Percentiles rank a stretch among this genome's conserved stretches.
Evolutionary conservation across 306 rosid species (phyloP).

Genomic region (Medicago lupulina): DNA sequence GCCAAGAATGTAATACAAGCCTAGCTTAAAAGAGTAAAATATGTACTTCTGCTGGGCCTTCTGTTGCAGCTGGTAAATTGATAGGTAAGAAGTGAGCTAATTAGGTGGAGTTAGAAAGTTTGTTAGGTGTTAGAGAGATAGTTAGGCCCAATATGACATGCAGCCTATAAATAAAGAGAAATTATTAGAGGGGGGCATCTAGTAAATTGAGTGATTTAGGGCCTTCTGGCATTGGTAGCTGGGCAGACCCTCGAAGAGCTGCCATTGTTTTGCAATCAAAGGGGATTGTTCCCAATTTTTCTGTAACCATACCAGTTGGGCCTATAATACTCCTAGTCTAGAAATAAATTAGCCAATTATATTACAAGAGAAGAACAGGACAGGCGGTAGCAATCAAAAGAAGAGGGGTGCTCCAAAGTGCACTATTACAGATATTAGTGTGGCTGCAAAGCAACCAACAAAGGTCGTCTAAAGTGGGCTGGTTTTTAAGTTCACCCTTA

Average conservation of each 20-base stretch:
- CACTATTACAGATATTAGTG: constrained; percentile 4
- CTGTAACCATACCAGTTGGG: not conserved
- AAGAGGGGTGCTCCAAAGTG: not conserved
- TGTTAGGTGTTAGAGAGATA: not conserved
- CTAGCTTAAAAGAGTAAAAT: constrained; percentile 16
- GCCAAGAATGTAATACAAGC: constrained; percentile 4
- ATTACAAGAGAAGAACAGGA: constrained; percentile 12
- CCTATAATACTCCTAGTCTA: not conserved
- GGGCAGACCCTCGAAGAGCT: not conserved
- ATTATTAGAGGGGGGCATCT: not conserved
- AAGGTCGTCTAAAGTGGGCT: not conserved
- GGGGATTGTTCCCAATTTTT: not conserved
- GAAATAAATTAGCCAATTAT: not conserved
- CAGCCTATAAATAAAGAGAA: not conserved
- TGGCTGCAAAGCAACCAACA: not conserved
- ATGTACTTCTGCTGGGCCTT: not conserved
- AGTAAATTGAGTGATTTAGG: not conserved
- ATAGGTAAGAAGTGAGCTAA: not conserved
- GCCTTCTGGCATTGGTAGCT: not conserved
- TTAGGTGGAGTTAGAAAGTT: not conserved
- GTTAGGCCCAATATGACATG: not conserved
- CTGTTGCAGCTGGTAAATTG: constrained; percentile 11
- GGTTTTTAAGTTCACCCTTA: not conserved
- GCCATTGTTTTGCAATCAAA: not conserved
- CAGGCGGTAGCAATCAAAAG: no score